These are phyloP conservation scores for Cymbidium sinense DNA, from an alignment of 106 monocot species.

Conservation along the genomic window DNA sequence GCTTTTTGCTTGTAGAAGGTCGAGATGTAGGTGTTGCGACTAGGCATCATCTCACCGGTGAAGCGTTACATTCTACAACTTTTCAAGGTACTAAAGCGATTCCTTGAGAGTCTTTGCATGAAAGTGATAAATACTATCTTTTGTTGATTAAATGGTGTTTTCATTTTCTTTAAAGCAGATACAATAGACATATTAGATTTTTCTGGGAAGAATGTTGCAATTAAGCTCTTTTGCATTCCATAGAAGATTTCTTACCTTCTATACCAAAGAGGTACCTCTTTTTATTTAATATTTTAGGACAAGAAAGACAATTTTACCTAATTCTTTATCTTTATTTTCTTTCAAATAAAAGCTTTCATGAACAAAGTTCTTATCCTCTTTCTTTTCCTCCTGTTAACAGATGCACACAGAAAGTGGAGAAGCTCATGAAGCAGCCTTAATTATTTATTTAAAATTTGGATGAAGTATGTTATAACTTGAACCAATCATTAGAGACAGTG, in stretches of 20 bases:
- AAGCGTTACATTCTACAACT: constrained; percentile 16
- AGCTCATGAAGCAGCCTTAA: constrained; percentile 15
- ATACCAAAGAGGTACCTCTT: constrained; percentile 19
- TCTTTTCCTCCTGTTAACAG: constrained; percentile 15
- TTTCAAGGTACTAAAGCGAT: constrained; percentile 22
- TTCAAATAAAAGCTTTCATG: not conserved
- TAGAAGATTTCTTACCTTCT: constrained; percentile 38
- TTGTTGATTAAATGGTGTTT: not conserved
- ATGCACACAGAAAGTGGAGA: constrained; percentile 28
- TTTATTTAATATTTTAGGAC: not conserved
- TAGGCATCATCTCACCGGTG: constrained; percentile 27
- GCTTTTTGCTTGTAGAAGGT: constrained; percentile 29
- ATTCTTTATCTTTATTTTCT: not conserved
- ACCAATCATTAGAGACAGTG: not conserved
- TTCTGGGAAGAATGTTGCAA: constrained; percentile 1
- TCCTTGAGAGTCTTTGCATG: not conserved
- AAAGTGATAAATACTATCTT: not conserved
- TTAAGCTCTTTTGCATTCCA: constrained; percentile 34
- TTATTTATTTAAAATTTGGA: not conserved
- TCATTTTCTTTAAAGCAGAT: constrained; percentile 7
- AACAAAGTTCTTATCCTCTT: not conserved
- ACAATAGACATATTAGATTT: not conserved
- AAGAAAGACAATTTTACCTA: not conserved
- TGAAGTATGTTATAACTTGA: not conserved
- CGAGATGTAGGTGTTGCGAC: constrained; percentile 18